phyloP scores from a whole-genome alignment of 768 basidiomycete genomes.

The Ramaria sp. region DNA sequence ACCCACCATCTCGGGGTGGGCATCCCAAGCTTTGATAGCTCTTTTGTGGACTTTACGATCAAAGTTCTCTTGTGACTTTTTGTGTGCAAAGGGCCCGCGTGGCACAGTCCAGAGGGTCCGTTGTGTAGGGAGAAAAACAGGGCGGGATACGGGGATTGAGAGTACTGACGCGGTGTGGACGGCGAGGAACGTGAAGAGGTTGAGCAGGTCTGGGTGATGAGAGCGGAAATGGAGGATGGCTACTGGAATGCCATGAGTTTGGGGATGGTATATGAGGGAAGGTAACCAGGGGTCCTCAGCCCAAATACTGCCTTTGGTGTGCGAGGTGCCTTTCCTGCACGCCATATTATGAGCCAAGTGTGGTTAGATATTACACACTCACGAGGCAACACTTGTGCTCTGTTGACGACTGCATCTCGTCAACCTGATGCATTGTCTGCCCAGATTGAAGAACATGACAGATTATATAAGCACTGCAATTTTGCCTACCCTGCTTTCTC shows the following conservation, averaged over 20 bases:
- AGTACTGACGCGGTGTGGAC: conserved; percentile 77
- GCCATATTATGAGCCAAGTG: not conserved
- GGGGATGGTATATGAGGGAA: conserved; percentile 4
- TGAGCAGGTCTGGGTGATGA: conserved; percentile 53
- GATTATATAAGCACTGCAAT: too few species aligned
- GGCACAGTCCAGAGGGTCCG: conserved; percentile 80
- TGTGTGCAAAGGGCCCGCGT: conserved; percentile 80
- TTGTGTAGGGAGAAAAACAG: conserved; percentile 57
- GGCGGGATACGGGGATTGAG: conserved; percentile 63
- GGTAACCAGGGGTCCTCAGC: not conserved
- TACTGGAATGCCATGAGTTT: conserved; percentile 56
- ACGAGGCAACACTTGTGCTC: not conserved
- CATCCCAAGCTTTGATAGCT: conserved; percentile 84
- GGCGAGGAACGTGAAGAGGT: conserved; percentile 77
- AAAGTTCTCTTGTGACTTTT: conserved; percentile 95
- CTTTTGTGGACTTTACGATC: conserved; percentile 76
- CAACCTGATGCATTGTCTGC: not conserved
- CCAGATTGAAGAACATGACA: too few species aligned
- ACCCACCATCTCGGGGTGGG: conserved; percentile 65
- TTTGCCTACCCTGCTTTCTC: too few species aligned
- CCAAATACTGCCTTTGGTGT: conserved; percentile 1
- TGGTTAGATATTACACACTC: not conserved
- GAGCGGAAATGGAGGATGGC: conserved; percentile 79
- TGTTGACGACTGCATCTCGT: not conserved
- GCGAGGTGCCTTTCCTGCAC: not conserved